Evolutionary conservation across 1,284 basidiomycete genomes (phyloP), one percentile per base, ranked within the genome.

Genomic region (Ceratobasidium sp.): DNA sequence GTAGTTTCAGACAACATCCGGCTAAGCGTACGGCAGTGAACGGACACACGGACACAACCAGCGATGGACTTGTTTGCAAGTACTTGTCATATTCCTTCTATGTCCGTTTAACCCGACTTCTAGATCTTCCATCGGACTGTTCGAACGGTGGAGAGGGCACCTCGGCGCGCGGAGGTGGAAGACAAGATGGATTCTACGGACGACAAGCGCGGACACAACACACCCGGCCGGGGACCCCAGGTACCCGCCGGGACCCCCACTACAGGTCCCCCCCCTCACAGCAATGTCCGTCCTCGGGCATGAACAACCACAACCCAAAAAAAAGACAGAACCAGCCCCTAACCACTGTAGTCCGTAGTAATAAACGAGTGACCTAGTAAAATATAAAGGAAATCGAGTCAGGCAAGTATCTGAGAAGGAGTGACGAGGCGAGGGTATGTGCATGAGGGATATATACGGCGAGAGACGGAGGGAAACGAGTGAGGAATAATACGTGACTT

Each of bases 91-190:
- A 52, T n/a, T 7, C 50, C n/a, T 52, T 13, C 4, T n/a, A 20
- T 3, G 50, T n/a, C n/a, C 9, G 50, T n/a, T 52, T n/a, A 52
- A 52, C 2, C n/a, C n/a, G 5, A n/a, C n/a, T 3, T n/a, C n/a
- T n/a, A 52, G 50, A 52, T 52, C 50, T 52, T 52, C 50, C 50
- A 52, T 52, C 50, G 9, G 50, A 52, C 50, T 52, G 50, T 52
- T 52, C 50, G n/a, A n/a, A 42, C 62, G n/a, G 62, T 64, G 42
- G 62, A 64, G 42, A 64, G 62, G 38, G 33, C 42, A 15, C 42
- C 62, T 6, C 62, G 62, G 42, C 42, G 62, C 20, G 62, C 40
- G 38, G 9, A 38, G 20, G 38, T 42, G n/a, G 42, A 64, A 64
- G 62, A 64, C 42, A 40, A 64, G 62, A 64, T 46, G 33, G 23